A percentile compares a stretch with the other conserved stretches of the same genome.
phyloP scores from a whole-genome alignment of 805 yeast species.

The Yamadazyma insecticola region DNA sequence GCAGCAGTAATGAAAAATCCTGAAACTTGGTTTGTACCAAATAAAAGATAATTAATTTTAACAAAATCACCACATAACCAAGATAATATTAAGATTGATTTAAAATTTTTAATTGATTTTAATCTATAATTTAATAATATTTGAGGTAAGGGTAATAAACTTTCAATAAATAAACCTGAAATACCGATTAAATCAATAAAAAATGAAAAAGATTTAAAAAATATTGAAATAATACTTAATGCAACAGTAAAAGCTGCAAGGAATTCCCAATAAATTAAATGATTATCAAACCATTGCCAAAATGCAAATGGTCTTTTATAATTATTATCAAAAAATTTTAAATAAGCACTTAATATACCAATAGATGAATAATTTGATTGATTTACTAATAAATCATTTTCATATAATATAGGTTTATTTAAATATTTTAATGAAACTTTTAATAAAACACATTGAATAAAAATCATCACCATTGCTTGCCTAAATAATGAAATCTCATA shows the following conservation, averaged over 20 bases:
- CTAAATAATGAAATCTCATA: slow-evolving; percentile 74
- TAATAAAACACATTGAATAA: slow-evolving; percentile 64
- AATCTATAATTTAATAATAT: slow-evolving; percentile 62
- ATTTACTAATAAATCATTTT: slow-evolving; percentile 21
- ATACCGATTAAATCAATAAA: slow-evolving; percentile 55
- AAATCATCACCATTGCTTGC: slow-evolving; percentile 83
- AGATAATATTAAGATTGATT: slow-evolving; percentile 65
- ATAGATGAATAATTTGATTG: slow-evolving; percentile 13
- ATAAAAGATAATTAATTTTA: slow-evolving; percentile 69
- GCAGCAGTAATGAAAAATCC: slow-evolving; percentile 65
- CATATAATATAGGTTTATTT: slow-evolving; percentile 25
- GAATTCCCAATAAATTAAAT: slow-evolving; percentile 56
- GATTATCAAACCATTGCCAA: slow-evolving; percentile 81
- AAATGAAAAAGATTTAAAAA: slow-evolving; percentile 27
- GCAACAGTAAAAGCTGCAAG: slow-evolving; percentile 40
- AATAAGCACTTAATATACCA: slow-evolving; percentile 20
- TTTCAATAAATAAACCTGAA: slow-evolving; percentile 66
- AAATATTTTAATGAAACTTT: slow-evolving; percentile 60
- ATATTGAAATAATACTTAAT: slow-evolving; percentile 37
- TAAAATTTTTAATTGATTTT: slow-evolving; percentile 73
- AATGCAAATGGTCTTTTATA: slow-evolving; percentile 54
- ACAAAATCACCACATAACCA: slow-evolving; percentile 90
- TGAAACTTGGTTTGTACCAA: slow-evolving; percentile 67
- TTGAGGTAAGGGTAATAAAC: slow-evolving; percentile 72
- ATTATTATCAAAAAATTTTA: slow-evolving; percentile 67